These are phyloP conservation scores for Paraphaeosphaeria minitans DNA, from an alignment of 2,329 filamentous ascomycete genomes.

Conservation along the genomic window DNA sequence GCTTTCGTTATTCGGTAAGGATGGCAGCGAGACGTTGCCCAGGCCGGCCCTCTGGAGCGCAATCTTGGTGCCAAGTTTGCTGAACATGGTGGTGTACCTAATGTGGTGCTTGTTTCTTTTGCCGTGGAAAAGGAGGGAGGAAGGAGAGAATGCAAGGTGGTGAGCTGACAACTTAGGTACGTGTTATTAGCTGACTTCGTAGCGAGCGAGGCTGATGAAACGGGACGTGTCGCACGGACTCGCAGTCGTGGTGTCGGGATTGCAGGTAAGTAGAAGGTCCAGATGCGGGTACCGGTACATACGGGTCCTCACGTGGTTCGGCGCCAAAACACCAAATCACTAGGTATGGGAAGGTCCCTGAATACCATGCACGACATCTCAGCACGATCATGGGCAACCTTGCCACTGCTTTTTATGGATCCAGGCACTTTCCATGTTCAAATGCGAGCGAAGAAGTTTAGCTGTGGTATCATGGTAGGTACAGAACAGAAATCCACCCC, in stretches of 20 bases:
- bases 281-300: conserved; percentile 8
- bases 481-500: not conserved
- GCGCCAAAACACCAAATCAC: not conserved
- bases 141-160: conserved; percentile 1
- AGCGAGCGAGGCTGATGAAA: conserved; percentile 32
- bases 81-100: conserved; percentile 55
- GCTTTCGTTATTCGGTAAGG: conserved; percentile 20
- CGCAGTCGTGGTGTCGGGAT: conserved; percentile 1
- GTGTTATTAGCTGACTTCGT: conserved; percentile 23
- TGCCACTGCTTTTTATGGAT: not conserved
- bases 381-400: not conserved
- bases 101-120: not conserved
- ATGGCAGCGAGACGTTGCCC: conserved; percentile 55
- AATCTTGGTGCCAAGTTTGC: conserved; percentile 62
- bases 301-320: conserved; percentile 17
- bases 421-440: not conserved
- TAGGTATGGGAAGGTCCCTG: not conserved
- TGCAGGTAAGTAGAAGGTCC: conserved; percentile 7
- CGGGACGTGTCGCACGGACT: conserved; percentile 35
- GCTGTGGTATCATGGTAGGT: conserved; percentile 12
- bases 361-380: not conserved
- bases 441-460: not conserved
- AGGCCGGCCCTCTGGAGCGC: conserved; percentile 64
- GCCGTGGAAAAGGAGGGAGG: not conserved
- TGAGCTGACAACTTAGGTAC: conserved; percentile 21